Evolutionary conservation across 345 rosid species (phyloP), one percentile per base, ranked within the genome.

Genomic region (Lenwebbia sp.): DNA sequence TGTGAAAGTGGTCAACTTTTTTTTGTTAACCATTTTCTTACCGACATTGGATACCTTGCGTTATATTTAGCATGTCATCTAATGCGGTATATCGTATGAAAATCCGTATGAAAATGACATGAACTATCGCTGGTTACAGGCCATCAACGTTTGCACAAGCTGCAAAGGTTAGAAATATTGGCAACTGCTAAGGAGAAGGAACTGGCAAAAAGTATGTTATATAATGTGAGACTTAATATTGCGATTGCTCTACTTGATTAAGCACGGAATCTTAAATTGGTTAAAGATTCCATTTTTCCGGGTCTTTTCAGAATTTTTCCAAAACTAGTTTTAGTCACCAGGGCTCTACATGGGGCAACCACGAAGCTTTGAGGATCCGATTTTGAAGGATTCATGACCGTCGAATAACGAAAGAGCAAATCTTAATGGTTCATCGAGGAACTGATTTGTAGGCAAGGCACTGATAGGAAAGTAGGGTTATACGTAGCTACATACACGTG

Each of bases 111-210:
- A 84, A 33, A 11, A 57, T 86, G 57, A 86, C 74, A 78, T 47
- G 57, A n/a, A 50, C 53, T 25, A 70, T 55, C 62, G 10, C 86
- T 83, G 87, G 78, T 83, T n/a, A 47, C 88, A 95, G 98, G 94
- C 98, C 98, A 33, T 94, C 99, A 62, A 95, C 99, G 5, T 96
- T 95, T 91, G 89, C 87, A 26, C 89, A 87, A 85, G 89, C 89
- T 85, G 81, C 89, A 54, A 87, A 87, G 85, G 87, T 87, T 82
- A 85, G 52, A 40, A 62, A 85, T 87, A 85, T 70, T 7, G 85
- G 89, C 87, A 23, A 83, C 87, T 84, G 92, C 98, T 83, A 97
- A 96, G 90, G 98, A 97, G 93, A 96, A 96, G 90, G 97, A 96
- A 88, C 96, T 97, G 85, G 88, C 92, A 84, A 94, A 89, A 37